Evolutionary conservation across 2,329 filamentous ascomycete genomes (phyloP).

Genomic region (Aspergillus transmontanensis): DNA sequence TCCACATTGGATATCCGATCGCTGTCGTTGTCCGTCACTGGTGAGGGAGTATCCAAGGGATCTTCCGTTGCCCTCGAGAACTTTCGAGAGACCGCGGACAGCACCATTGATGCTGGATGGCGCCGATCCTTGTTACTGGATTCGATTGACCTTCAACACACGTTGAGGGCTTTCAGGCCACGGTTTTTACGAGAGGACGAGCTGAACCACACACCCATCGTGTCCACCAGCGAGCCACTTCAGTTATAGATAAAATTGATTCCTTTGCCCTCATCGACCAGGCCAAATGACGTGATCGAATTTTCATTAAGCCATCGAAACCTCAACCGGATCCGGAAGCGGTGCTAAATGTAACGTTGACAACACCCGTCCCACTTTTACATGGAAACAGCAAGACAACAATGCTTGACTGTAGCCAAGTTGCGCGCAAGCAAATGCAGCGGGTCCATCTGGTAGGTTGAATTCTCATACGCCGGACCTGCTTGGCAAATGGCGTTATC

Average conservation of each 20-base stretch:
- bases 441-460: background rate
- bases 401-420: background rate
- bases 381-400: background rate
- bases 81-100: background rate
- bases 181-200: background rate
- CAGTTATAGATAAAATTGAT: background rate
- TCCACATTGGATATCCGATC: background rate
- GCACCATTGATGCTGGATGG: background rate
- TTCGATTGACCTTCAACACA: background rate
- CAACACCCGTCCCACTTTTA: background rate
- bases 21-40: background rate
- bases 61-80: background rate
- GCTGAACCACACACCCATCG: background rate
- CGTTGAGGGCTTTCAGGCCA: background rate
- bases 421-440: conserved; percentile 1
- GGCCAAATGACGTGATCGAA: background rate
- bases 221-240: background rate
- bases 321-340: background rate
- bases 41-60: background rate
- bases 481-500: conserved; percentile 10
- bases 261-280: no score
- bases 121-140: background rate
- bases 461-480: background rate
- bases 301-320: background rate
- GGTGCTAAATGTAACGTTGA: background rate